These are phyloP conservation scores for Lojkania enalia DNA, from an alignment of 2,329 filamentous ascomycete species.

Conservation along the genomic window DNA sequence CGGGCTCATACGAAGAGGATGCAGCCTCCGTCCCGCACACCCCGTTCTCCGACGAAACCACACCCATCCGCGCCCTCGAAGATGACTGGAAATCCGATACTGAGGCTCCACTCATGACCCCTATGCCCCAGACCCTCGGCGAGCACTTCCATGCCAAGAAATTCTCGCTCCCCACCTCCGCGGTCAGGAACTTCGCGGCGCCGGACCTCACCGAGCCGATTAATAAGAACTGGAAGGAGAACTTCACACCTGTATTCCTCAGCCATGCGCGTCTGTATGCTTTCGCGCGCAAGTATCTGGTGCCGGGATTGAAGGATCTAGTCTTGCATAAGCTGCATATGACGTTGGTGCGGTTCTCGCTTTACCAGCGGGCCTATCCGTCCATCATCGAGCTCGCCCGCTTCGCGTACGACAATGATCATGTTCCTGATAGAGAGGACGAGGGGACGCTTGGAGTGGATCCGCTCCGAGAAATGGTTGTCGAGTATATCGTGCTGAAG, in stretches of 20 bases:
- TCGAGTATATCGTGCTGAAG: slow-evolving; percentile 2
- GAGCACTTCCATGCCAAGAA: too few species aligned
- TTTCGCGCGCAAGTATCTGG: slow-evolving; percentile 7
- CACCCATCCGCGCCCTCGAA: too few species aligned
- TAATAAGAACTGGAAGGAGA: slow-evolving; percentile 1
- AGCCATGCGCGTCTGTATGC: slow-evolving; percentile 15
- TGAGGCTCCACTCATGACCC: too few species aligned
- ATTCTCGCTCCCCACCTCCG: too few species aligned
- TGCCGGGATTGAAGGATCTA: slow-evolving; percentile 1
- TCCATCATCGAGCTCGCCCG: slow-evolving; percentile 20
- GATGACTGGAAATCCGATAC: too few species aligned
- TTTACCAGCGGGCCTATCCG: too few species aligned
- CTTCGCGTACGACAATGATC: slow-evolving; percentile 13
- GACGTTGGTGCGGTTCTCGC: slow-evolving; percentile 2
- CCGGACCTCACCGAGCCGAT: neutral
- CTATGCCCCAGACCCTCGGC: too few species aligned
- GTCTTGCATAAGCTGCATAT: slow-evolving; percentile 6
- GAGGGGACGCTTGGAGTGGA: slow-evolving; percentile 9
- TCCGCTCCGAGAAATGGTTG: slow-evolving; percentile 3
- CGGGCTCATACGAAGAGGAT: too few species aligned
- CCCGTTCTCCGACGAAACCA: too few species aligned
- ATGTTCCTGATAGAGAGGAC: slow-evolving; percentile 14
- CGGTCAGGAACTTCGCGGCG: neutral
- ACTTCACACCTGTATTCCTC: slow-evolving; percentile 14
- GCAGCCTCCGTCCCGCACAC: too few species aligned